Conservation (phyloP, 306 rosid species). For the Quercus mongolica region DNA sequence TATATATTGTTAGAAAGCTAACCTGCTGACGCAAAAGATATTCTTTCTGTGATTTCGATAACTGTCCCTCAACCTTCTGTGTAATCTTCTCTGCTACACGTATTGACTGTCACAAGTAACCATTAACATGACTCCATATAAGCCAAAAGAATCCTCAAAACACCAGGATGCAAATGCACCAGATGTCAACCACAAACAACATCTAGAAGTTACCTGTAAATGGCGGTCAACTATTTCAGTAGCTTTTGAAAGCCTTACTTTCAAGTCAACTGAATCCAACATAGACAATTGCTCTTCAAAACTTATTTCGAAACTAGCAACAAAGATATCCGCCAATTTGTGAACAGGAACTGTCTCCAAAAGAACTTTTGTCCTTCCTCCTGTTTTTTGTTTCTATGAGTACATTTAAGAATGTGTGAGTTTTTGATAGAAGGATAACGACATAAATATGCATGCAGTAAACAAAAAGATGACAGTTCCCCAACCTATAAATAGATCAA, state of each 20-base stretch:
- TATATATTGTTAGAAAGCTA: slow-evolving; percentile 27
- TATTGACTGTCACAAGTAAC: slow-evolving; percentile 68
- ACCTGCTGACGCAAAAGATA: slow-evolving; percentile 99
- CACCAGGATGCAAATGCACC: background rate
- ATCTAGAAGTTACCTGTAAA: slow-evolving; percentile 61
- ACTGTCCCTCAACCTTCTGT: slow-evolving; percentile 96
- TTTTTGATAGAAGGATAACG: slow-evolving; percentile 6
- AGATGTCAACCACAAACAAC: slow-evolving; percentile 4
- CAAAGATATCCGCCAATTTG: slow-evolving; percentile 96
- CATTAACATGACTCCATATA: slow-evolving; percentile 23
- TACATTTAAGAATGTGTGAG: slow-evolving; percentile 31
- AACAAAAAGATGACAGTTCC: background rate
- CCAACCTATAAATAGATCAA: background rate
- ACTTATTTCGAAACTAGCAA: slow-evolving; percentile 98
- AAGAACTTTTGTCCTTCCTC: slow-evolving; percentile 94
- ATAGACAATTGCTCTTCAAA: slow-evolving; percentile 91
- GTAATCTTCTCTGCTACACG: slow-evolving; percentile 99
- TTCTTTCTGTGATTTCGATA: slow-evolving; percentile 97
- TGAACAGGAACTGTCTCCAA: slow-evolving; percentile 97
- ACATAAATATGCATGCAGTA: slow-evolving; percentile 7
- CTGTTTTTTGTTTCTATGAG: slow-evolving; percentile 88
- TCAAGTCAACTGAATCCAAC: slow-evolving; percentile 94
- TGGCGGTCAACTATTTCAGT: slow-evolving; percentile 96
- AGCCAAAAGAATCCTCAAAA: slow-evolving; percentile 8
- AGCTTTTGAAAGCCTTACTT: slow-evolving; percentile 95